A percentile compares a stretch with the other conserved stretches of the same genome.
Evolutionary conservation across 176 grass and related monocot genomes (phyloP).

Genomic region (Secale cereale): DNA sequence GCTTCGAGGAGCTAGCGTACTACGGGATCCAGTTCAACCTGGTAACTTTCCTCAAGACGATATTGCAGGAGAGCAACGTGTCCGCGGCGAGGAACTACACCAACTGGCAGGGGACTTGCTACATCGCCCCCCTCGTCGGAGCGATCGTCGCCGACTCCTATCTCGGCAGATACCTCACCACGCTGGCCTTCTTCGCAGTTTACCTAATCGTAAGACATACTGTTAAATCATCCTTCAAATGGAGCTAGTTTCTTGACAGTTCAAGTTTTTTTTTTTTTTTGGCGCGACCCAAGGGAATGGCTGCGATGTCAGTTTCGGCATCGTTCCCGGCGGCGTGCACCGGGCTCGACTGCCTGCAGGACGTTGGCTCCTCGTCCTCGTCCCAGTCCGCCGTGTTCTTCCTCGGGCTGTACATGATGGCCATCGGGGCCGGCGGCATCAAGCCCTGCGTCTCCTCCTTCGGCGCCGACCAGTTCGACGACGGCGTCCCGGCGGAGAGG

Average conservation of each 20-base stretch:
- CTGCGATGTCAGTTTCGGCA: slow-evolving; percentile 70
- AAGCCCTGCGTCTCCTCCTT: slow-evolving; percentile 80
- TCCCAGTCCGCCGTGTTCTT: slow-evolving; percentile 45
- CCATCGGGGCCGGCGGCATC: slow-evolving; percentile 65
- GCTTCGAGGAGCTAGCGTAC: slow-evolving; percentile 55
- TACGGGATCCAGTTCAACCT: slow-evolving; percentile 70
- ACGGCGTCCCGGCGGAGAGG: slow-evolving; percentile 39
- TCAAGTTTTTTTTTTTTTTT: slow-evolving; percentile 7
- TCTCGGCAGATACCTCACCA: slow-evolving; percentile 64
- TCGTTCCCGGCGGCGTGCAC: slow-evolving; percentile 31
- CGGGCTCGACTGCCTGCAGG: slow-evolving; percentile 20
- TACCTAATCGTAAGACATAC: slow-evolving; percentile 50
- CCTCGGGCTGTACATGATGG: slow-evolving; percentile 70
- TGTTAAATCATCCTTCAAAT: not conserved
- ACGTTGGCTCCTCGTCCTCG: not conserved
- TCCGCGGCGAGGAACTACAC: slow-evolving; percentile 54
- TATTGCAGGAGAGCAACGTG: slow-evolving; percentile 58
- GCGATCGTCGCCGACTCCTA: slow-evolving; percentile 74
- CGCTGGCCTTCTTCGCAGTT: slow-evolving; percentile 48
- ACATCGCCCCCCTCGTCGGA: slow-evolving; percentile 61
- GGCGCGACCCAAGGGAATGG: slow-evolving; percentile 58
- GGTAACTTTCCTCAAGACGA: slow-evolving; percentile 63
- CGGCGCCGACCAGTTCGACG: slow-evolving; percentile 80
- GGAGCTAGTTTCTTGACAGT: not conserved
- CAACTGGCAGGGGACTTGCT: slow-evolving; percentile 75